phyloP scores from a whole-genome alignment of 164 flowering plant species.

The Amborella trichopoda region DNA sequence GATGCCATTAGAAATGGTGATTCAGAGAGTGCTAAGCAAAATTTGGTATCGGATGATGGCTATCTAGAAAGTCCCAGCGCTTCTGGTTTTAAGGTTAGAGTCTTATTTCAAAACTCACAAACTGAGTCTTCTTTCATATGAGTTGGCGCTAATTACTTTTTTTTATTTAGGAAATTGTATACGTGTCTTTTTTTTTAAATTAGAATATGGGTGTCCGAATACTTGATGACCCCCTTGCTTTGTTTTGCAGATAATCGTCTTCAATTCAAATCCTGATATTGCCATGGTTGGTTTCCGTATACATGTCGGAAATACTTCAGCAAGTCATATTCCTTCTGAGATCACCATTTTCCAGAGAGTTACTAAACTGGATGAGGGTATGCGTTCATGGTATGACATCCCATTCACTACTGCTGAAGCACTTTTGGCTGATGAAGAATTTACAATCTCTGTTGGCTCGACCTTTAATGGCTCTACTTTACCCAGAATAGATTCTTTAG shows the following conservation, averaged over 20 bases:
- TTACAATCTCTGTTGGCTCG: constrained; percentile 67
- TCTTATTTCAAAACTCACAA: no score
- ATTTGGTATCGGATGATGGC: constrained; percentile 90
- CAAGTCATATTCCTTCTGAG: constrained; percentile 80
- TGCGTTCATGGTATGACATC: constrained; percentile 96
- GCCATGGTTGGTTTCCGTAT: constrained; percentile 97
- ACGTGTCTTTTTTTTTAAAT: no score
- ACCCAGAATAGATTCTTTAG: constrained; percentile 88
- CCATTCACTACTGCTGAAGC: constrained; percentile 97
- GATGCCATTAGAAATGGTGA: constrained; percentile 92
- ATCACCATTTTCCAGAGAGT: constrained; percentile 79
- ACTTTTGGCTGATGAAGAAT: constrained; percentile 88
- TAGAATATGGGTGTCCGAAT: no score
- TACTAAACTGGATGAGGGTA: constrained; percentile 86
- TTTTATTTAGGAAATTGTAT: no score
- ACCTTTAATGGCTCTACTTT: constrained; percentile 66
- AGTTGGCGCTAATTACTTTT: no score
- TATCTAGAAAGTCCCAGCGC: constrained; percentile 77
- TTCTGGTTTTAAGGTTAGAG: constrained; percentile 79
- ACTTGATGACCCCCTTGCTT: no score
- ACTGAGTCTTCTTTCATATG: no score
- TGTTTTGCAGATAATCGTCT: constrained; percentile 60
- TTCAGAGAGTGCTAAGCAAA: constrained; percentile 86
- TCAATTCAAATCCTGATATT: constrained; percentile 92
- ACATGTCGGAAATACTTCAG: constrained; percentile 89